A percentile compares a stretch with the other conserved stretches of the same genome.
phyloP scores from a whole-genome alignment of 179 eudicot genomes.

The Silene coronaria region DNA sequence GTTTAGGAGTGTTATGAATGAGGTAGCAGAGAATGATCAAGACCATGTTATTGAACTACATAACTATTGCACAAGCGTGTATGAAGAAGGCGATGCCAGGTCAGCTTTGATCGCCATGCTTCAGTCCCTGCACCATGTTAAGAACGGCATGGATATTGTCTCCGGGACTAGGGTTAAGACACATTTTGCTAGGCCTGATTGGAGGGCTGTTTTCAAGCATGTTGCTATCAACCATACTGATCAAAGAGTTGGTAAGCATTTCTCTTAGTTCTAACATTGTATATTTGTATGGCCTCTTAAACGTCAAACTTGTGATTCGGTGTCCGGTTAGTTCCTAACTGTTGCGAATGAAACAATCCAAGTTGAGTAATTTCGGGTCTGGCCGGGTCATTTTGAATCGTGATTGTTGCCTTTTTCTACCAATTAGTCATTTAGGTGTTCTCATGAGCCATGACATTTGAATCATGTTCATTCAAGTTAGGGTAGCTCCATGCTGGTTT shows the following conservation, averaged over 20 bases:
- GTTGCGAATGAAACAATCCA: no score
- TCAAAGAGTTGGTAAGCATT: slow-evolving; percentile 45
- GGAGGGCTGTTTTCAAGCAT: slow-evolving; percentile 48
- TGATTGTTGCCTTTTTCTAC: no score
- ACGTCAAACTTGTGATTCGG: background rate
- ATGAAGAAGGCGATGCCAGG: slow-evolving; percentile 43
- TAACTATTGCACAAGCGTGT: slow-evolving; percentile 46
- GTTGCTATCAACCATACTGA: slow-evolving; percentile 42
- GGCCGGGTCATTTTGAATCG: no score
- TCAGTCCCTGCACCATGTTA: slow-evolving; percentile 41
- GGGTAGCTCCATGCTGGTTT: no score
- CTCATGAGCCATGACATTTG: no score
- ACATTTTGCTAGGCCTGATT: slow-evolving; percentile 50
- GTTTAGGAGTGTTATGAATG: slow-evolving; percentile 45
- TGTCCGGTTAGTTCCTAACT: no score
- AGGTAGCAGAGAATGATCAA: slow-evolving; percentile 38
- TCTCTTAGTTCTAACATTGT: background rate
- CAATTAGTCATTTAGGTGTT: no score
- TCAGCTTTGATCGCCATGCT: slow-evolving; percentile 44
- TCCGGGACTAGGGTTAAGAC: slow-evolving; percentile 40
- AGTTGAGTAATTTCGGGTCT: no score
- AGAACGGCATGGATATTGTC: slow-evolving; percentile 39
- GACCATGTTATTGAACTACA: slow-evolving; percentile 42
- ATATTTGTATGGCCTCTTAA: background rate
- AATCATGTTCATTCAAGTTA: no score